Evolutionary conservation across 192 early-diverging fungal genomes (phyloP).

Genomic region (Mortierella hygrophila): DNA sequence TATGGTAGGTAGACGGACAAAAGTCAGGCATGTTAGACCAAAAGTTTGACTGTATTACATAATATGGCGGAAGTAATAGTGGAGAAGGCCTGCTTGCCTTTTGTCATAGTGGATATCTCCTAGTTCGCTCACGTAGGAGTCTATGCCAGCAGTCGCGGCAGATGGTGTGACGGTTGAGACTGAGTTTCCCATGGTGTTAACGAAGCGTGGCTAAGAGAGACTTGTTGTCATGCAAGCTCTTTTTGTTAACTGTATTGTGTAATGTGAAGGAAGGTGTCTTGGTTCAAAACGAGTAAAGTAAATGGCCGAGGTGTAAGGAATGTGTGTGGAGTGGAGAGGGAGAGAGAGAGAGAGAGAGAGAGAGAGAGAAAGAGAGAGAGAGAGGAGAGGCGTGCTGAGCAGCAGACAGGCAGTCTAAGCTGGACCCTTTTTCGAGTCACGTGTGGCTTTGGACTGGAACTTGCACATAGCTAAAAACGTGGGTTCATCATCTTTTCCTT

Average conservation of each 20-base stretch:
- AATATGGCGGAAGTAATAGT: background rate
- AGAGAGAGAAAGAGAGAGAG: too few species aligned
- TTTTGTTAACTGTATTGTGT: background rate
- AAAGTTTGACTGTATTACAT: background rate
- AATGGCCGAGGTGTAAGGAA: background rate
- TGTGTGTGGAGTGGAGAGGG: background rate
- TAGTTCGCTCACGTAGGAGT: conserved; percentile 80
- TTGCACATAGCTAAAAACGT: background rate
- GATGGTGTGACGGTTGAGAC: conserved; percentile 73
- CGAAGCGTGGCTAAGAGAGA: background rate
- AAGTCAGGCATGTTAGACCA: background rate
- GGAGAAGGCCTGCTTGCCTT: conserved; percentile 57
- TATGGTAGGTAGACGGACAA: conserved; percentile 32
- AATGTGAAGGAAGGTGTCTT: too few species aligned
- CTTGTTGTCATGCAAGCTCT: background rate
- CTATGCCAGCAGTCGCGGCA: conserved; percentile 73
- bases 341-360: background rate
- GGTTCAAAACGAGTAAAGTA: background rate
- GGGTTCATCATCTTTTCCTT: background rate
- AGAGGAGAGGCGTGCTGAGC: background rate
- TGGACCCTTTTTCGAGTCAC: background rate
- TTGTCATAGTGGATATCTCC: conserved; percentile 79
- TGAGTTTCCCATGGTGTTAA: conserved; percentile 74
- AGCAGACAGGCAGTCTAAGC: background rate
- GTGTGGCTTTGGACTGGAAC: background rate